Evolutionary conservation across 192 early-diverging fungal genomes (phyloP).

Genomic region (Coemansia sp.): DNA sequence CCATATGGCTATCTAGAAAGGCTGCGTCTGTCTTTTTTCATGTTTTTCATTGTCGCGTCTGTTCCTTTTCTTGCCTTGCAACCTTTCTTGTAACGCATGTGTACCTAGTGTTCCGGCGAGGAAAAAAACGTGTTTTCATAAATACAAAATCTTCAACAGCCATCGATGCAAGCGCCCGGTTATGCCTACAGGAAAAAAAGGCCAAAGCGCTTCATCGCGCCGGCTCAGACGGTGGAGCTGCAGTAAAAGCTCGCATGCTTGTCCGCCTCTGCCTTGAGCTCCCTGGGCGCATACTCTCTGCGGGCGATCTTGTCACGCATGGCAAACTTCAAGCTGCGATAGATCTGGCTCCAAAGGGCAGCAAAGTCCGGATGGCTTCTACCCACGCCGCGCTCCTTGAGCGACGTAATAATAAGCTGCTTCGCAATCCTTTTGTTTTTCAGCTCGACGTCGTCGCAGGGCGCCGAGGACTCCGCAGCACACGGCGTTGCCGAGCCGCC

Average conservation of each 20-base stretch:
- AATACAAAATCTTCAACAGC: too few relatives aligned
- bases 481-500: neutral
- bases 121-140: neutral
- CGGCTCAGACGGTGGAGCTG: neutral
- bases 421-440: constrained; percentile 47
- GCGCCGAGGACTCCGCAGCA: neutral
- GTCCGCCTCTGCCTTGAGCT: constrained; percentile 34
- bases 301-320: constrained; percentile 33
- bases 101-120: too few relatives aligned
- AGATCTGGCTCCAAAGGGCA: constrained; percentile 52
- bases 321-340: constrained; percentile 50
- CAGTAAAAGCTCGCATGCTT: constrained; percentile 50
- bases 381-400: constrained; percentile 42
- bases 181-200: too few relatives aligned
- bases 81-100: too few relatives aligned
- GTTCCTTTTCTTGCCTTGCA: neutral
- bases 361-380: constrained; percentile 46
- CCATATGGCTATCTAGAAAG: neutral
- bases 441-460: constrained; percentile 19
- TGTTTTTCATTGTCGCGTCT: neutral
- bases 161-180: neutral
- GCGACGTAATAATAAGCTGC: constrained; percentile 46
- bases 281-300: constrained; percentile 20
- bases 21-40: neutral
- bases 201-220: too few relatives aligned